phyloP scores from a whole-genome alignment of 2,329 filamentous ascomycete species.

The Pseudocercospora fuligena region DNA sequence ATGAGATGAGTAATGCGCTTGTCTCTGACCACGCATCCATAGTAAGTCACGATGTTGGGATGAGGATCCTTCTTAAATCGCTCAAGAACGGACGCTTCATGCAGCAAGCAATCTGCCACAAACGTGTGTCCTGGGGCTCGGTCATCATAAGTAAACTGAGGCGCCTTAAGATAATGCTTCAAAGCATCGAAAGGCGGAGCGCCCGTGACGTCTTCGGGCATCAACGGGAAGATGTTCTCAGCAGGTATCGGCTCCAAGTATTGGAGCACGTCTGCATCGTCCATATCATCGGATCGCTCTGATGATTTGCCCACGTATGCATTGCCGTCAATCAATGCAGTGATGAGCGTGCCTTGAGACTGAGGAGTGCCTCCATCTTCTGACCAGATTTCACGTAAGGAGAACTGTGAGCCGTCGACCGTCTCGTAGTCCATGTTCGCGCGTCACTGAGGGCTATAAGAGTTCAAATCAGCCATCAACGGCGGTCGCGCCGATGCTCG shows the following conservation, averaged over 20 bases:
- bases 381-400: conserved; percentile 31
- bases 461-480: too few species aligned
- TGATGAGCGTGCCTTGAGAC: conserved; percentile 33
- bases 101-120: conserved; percentile 37
- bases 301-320: conserved; percentile 33
- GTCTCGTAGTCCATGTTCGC: conserved; percentile 37
- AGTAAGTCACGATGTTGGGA: conserved; percentile 38
- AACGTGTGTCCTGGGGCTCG: conserved; percentile 35
- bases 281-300: conserved; percentile 28
- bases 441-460: not conserved
- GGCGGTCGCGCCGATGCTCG: too few species aligned
- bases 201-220: conserved; percentile 27
- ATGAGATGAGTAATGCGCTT: conserved; percentile 38
- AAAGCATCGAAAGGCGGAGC: conserved; percentile 19
- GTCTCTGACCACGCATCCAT: conserved; percentile 37
- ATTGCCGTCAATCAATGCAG: conserved; percentile 36
- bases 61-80: conserved; percentile 32
- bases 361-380: conserved; percentile 16
- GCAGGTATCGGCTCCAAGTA: conserved; percentile 33
- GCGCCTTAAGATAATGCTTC: conserved; percentile 40
- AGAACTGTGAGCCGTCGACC: conserved; percentile 37
- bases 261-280: conserved; percentile 33
- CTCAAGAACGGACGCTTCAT: conserved; percentile 37
- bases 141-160: conserved; percentile 38
- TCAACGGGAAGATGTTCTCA: conserved; percentile 35